Evolutionary conservation across 2,329 filamentous ascomycete genomes (phyloP).

Genomic region (Endothia cerciana): DNA sequence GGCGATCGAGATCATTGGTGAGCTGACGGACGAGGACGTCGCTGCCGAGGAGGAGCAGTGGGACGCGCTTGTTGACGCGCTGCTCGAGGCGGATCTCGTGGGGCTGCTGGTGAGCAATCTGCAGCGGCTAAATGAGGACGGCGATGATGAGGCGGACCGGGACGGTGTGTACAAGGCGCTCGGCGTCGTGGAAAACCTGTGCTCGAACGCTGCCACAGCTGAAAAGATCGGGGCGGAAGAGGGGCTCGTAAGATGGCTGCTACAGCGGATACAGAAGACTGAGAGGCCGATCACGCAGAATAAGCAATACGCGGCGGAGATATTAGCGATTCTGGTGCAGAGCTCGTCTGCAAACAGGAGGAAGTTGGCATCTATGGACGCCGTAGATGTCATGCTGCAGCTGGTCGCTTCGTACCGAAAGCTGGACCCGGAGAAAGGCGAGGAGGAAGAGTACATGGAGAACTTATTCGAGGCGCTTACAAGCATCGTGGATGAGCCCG

Average conservation of each 20-base stretch:
- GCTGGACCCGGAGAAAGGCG: conserved; percentile 81
- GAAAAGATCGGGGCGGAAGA: conserved; percentile 74
- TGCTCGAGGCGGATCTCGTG: conserved; percentile 71
- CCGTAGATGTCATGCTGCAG: conserved; percentile 80
- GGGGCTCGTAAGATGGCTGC: conserved; percentile 74
- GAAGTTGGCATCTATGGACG: conserved; percentile 67
- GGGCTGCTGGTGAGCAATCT: conserved; percentile 79
- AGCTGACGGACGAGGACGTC: conserved; percentile 93
- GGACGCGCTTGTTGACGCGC: conserved; percentile 71
- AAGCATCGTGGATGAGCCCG: conserved; percentile 74
- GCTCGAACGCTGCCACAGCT: conserved; percentile 69
- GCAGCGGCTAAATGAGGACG: conserved; percentile 74
- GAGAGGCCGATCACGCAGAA: conserved; percentile 76
- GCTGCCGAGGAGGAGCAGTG: conserved; percentile 79
- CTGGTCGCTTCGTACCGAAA: conserved; percentile 83
- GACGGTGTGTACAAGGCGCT: conserved; percentile 87
- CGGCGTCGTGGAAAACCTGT: conserved; percentile 81
- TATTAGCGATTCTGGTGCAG: conserved; percentile 87
- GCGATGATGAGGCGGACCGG: conserved; percentile 67
- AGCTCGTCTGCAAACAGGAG: conserved; percentile 68
- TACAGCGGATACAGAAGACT: conserved; percentile 71
- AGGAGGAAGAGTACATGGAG: conserved; percentile 94
- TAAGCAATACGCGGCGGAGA: conserved; percentile 91
- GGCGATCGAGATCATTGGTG: conserved; percentile 84
- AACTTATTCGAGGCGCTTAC: conserved; percentile 89